Conservation (phyloP, 768 basidiomycete genomes). For the Sporobolomyces phaffii region DNA sequence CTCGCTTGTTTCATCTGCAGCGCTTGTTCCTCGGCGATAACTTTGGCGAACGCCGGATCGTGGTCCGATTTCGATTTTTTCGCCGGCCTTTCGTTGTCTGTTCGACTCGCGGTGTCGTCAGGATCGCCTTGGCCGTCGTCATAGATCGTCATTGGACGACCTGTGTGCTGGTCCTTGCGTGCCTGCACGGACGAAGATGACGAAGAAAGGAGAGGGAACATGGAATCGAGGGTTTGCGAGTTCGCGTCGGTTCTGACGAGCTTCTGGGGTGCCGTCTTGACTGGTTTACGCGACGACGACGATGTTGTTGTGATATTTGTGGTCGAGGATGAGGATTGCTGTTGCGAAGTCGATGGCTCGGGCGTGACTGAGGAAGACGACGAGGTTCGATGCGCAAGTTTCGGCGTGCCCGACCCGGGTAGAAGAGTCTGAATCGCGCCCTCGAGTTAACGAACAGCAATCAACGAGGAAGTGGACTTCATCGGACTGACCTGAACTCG, state of each 20-base stretch:
- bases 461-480: too few relatives aligned
- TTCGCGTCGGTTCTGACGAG: slow-evolving; percentile 84
- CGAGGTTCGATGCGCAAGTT: neutral
- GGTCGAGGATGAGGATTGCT: neutral
- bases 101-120: neutral
- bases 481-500: slow-evolving; percentile 49
- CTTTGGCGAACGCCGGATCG: slow-evolving; percentile 27
- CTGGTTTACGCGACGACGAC: neutral
- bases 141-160: slow-evolving; percentile 53
- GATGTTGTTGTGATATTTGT: neutral
- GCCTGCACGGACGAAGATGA: slow-evolving; percentile 40
- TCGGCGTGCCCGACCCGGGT: slow-evolving; percentile 38
- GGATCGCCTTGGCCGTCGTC: slow-evolving; percentile 45
- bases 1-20: slow-evolving; percentile 26
- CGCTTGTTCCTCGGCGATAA: slow-evolving; percentile 34
- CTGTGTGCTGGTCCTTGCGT: neutral
- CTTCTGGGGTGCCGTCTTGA: slow-evolving; percentile 51
- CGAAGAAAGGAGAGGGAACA: slow-evolving; percentile 65
- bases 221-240: slow-evolving; percentile 88
- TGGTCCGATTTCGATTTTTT: slow-evolving; percentile 26
- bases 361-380: neutral
- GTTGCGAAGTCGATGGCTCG: neutral
- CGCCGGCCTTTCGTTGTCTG: neutral
- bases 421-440: slow-evolving; percentile 45
- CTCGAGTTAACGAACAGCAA: too few relatives aligned